Evolutionary conservation across 768 basidiomycete genomes (phyloP).

Genomic region (Lactifluus hygrophoroides): DNA sequence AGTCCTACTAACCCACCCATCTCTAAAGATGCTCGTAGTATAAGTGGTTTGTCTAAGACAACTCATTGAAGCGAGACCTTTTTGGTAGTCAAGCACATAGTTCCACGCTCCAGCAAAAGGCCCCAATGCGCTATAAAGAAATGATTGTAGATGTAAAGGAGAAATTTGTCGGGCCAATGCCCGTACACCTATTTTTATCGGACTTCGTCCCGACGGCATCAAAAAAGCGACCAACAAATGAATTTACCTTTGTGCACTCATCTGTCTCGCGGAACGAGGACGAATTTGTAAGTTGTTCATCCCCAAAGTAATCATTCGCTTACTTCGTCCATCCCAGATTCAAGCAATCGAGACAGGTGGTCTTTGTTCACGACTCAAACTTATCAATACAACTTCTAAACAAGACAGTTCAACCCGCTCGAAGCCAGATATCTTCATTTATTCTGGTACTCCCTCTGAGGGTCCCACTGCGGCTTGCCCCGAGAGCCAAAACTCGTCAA

Average conservation of each 20-base stretch:
- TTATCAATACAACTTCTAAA: background rate
- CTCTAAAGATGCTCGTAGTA: background rate
- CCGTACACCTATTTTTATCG: background rate
- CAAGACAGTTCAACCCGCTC: background rate
- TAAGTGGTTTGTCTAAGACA: background rate
- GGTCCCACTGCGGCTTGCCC: background rate
- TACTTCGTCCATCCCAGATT: background rate
- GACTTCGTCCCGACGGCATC: background rate
- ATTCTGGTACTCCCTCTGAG: background rate
- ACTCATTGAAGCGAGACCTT: background rate
- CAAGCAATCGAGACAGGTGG: background rate
- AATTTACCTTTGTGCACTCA: background rate
- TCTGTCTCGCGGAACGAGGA: background rate
- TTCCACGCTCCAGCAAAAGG: background rate
- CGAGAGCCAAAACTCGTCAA: background rate
- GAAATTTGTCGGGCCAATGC: conserved; percentile 4
- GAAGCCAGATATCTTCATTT: background rate
- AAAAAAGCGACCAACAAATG: background rate
- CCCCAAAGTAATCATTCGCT: background rate
- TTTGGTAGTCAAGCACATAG: background rate
- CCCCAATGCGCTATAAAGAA: background rate
- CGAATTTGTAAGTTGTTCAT: background rate
- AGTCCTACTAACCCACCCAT: background rate
- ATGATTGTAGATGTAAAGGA: background rate
- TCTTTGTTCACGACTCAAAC: background rate